Base-by-base conservation (phyloP, 2,329 filamentous ascomycete species). In the Paecilomyces variotii region DNA sequence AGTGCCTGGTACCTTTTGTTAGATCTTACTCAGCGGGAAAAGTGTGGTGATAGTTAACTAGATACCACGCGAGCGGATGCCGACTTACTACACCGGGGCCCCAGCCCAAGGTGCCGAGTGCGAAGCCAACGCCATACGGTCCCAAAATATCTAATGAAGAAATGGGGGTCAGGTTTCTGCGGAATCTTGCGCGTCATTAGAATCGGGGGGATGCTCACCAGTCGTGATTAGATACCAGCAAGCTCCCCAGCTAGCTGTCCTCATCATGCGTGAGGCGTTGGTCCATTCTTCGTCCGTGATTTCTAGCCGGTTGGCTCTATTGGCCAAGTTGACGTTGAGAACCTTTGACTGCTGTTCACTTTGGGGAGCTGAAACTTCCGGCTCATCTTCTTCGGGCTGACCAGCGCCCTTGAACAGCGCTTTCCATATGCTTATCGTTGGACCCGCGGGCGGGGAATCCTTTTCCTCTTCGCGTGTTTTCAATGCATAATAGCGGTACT, bases 201-300 rank as follows among this genome's bases (percentile, higher is more conserved):
- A 32, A 32, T 32, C 30, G 7, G 2, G 7, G 2, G 30, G 9
- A 10, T 2, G 30, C 30, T 7, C 7, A 32, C 30, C 30, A 0
- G 78, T 80, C 7, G 78, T 79, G 63, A 80, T 80, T 54, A 80
- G 69, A 56, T 79, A 80, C 62, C 82, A 82, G 49, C 76, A 70
- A 32, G 77, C 74, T 6, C 78, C 77, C 70, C 76, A 74, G 1
- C 73, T 73, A 0, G 79, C 79, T 0, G 79, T 81, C 5, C 79
- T 71, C 56, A 79, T 61, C 3, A 76, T 75, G 24, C 79, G 75
- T 25, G 74, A 76, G 2, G 79, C 79, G 56, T 76, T 77, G 25
- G 68, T 70, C 79, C 79, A 81, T 60, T 82, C 79, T 3, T 75
- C 70, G 14, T 76, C 72, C 2, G 67, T 68, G 28, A 78, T 66